Evolutionary conservation across 352 stramenopile species (phyloP), one percentile per base, ranked within the genome.

Genomic region (Pilasporangium apinafurcum): DNA sequence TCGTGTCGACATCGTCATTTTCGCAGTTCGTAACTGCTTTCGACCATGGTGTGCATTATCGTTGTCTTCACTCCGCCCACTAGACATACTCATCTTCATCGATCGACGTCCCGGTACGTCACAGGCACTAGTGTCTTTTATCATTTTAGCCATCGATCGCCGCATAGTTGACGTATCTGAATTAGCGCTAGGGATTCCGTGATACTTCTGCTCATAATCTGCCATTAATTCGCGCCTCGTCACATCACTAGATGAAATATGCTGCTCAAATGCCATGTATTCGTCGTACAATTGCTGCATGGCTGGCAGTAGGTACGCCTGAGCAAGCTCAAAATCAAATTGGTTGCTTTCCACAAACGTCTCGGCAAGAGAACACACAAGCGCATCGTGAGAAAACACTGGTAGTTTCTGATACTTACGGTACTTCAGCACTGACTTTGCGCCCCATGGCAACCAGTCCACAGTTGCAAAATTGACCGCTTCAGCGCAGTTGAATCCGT

Each of bases 401-500:
- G 83, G 83, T 12, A 93, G 56, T 44, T 95, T 95, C 29, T 48
- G 56, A 38, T 83, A 93, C 28, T 75, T 63, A 12, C 72, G 62
- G 53, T 92, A 95, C 53, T 81, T 92, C 9, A 43, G 58, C 10
- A 92, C 60, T 4, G 70, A 87, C 39, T 76, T 76, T 24, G 68
- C 58, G 9, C 86, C 86, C 67, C 73, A 95, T 0, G 86, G 75
- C 6, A 96, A 37, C 86, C 86, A 96, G 46, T 95, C 84, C 20
- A 91, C 43, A 0, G 84, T 92, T 2, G 86, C 86, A 53, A 96
- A 96, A 44, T 96, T 96, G 3, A 95, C 86, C 5, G 86, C 86
- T 48, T 96, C 86, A 2, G 82, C 86, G 37, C 86, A 87, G 38
- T 96, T 98, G 37, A 98, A 97, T 7, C 96, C 97, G 34, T 98